Conservation (phyloP, 2,329 filamentous ascomycete species). For the Ambrosiella xylebori region DNA sequence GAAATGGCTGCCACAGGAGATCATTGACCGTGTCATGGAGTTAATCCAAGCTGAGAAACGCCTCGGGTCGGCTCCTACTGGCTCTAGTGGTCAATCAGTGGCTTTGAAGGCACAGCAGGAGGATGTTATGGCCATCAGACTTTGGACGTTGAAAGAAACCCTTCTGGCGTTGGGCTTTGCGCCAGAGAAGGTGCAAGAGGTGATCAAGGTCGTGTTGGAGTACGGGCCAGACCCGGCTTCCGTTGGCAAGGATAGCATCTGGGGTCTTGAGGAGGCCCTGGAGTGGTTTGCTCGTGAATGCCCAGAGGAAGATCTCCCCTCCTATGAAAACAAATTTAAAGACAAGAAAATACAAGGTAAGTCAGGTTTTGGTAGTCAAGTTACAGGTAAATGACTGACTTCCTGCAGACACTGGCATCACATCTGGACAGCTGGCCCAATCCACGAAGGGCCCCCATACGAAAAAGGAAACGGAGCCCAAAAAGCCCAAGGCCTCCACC, state of each 20-base stretch:
- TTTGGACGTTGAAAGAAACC: conserved; percentile 72
- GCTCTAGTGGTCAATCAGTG: conserved; percentile 23
- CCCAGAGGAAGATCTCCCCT: conserved; percentile 47
- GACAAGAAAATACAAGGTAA: conserved; percentile 23
- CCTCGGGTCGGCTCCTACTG: conserved; percentile 27
- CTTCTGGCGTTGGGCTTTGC: conserved; percentile 54
- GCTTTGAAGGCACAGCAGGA: conserved; percentile 40
- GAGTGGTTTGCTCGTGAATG: conserved; percentile 82
- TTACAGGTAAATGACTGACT: neutral
- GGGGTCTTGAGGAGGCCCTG: conserved; percentile 74
- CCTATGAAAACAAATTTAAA: conserved; percentile 41
- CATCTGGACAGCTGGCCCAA: conserved; percentile 2
- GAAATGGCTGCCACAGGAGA: conserved; percentile 66
- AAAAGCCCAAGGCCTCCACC: conserved; percentile 21
- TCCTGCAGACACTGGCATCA: neutral
- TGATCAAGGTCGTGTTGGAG: conserved; percentile 47
- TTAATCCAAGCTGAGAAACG: conserved; percentile 50
- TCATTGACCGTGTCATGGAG: conserved; percentile 61
- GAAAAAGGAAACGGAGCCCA: conserved; percentile 5
- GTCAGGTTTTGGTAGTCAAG: neutral
- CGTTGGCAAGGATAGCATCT: conserved; percentile 47
- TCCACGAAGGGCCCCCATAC: conserved; percentile 4
- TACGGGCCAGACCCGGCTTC: conserved; percentile 45
- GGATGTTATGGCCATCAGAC: conserved; percentile 59
- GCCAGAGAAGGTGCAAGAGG: conserved; percentile 41